Percentiles rank a stretch among this genome's conserved stretches.
Evolutionary conservation across 345 rosid genomes (phyloP).

Genomic region (Cardiospermum halicacabum): DNA sequence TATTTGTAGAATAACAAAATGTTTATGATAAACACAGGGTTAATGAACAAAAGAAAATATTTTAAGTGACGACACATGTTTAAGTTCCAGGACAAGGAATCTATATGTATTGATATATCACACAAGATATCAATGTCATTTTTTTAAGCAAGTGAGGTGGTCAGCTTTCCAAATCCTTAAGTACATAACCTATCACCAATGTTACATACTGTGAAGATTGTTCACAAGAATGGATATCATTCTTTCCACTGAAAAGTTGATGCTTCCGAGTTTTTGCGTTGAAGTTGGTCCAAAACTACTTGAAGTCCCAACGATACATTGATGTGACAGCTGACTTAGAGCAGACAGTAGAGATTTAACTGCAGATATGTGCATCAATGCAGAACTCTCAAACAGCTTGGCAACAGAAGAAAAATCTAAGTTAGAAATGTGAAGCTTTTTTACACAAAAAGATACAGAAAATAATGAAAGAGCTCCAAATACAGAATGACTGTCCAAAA

Average conservation of each 20-base stretch:
- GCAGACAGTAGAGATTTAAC: conserved; percentile 96
- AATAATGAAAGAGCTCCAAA: not conserved
- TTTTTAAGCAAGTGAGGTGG: not conserved
- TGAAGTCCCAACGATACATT: conserved; percentile 71
- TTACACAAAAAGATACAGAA: not conserved
- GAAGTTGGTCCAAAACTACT: conserved; percentile 67
- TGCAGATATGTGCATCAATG: conserved; percentile 90
- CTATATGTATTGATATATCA: too few species aligned
- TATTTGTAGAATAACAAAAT: not conserved
- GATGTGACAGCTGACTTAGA: conserved; percentile 73
- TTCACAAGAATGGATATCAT: conserved; percentile 89
- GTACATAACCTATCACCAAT: conserved; percentile 9
- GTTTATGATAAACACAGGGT: not conserved
- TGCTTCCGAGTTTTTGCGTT: conserved; percentile 71
- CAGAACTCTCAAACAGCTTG: conserved; percentile 97
- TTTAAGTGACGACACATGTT: not conserved
- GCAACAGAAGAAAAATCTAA: conserved; percentile 25
- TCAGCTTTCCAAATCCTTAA: too few species aligned
- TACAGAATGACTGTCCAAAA: not conserved
- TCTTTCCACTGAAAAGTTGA: conserved; percentile 87
- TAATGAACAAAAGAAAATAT: not conserved
- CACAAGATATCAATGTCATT: not conserved
- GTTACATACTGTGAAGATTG: conserved; percentile 88
- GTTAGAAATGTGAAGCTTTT: conserved; percentile 33
- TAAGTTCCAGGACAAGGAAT: not conserved